Evolutionary conservation across 108 stramenopile genomes (phyloP).

Genomic region (Skeletonema grethae): DNA sequence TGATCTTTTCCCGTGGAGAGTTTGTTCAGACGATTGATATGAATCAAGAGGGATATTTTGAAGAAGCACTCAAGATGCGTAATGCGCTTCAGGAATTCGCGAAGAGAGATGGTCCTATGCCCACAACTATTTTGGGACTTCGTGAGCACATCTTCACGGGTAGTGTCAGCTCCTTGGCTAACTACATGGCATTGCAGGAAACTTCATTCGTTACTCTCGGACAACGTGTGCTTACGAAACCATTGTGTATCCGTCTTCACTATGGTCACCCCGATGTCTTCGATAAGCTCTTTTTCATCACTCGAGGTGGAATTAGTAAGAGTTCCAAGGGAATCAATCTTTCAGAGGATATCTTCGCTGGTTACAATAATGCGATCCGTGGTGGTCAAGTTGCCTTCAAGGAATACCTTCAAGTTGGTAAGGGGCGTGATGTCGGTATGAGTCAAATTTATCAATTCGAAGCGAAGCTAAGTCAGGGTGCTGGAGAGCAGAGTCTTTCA

Average conservation of each 20-base stretch:
- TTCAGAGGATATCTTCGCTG: conserved; percentile 98
- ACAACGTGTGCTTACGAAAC: conserved; percentile 94
- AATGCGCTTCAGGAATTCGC: conserved; percentile 97
- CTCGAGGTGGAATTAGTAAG: conserved; percentile 95
- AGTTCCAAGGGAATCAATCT: conserved; percentile 98
- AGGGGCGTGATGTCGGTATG: conserved; percentile 99
- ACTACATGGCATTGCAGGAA: conserved; percentile 99
- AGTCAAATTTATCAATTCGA: conserved; percentile 99
- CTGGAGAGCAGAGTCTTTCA: conserved; percentile 97
- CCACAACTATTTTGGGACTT: conserved; percentile 94
- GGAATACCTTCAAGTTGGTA: conserved; percentile 97
- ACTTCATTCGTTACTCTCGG: conserved; percentile 96
- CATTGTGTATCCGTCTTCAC: conserved; percentile 93
- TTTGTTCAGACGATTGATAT: conserved; percentile 98
- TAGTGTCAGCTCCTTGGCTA: conserved; percentile 95
- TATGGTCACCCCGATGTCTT: conserved; percentile 99
- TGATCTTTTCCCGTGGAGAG: conserved; percentile 97
- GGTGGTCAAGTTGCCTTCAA: conserved; percentile 94
- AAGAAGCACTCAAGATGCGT: conserved; percentile 98
- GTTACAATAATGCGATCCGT: conserved; percentile 94
- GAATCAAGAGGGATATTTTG: conserved; percentile 99
- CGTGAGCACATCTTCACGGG: conserved; percentile 99
- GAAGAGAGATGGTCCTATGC: conserved; percentile 84
- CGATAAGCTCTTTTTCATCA: conserved; percentile 98
- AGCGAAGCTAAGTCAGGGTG: conserved; percentile 98